Percentiles rank a stretch among this genome's conserved stretches.
phyloP scores from a whole-genome alignment of 2,329 filamentous ascomycete genomes.

The Colletotrichum caudatum region DNA sequence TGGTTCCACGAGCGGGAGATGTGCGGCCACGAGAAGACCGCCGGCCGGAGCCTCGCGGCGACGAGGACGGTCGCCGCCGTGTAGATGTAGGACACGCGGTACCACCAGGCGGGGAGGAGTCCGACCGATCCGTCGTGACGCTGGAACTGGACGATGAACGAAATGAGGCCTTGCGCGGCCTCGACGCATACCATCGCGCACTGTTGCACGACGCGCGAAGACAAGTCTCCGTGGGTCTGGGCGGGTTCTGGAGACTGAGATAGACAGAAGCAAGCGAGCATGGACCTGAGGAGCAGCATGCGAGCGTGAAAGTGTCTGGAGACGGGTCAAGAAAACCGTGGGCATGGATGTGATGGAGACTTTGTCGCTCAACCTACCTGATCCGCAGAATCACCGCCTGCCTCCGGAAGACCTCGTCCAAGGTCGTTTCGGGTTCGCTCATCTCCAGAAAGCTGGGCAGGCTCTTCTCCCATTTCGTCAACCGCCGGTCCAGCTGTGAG shows the following conservation, averaged over 20 bases:
- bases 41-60: constrained; percentile 51
- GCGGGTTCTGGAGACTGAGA: constrained; percentile 43
- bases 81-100: constrained; percentile 54
- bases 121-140: constrained; percentile 49
- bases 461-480: constrained; percentile 50
- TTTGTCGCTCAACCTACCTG: constrained; percentile 44
- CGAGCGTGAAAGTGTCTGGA: constrained; percentile 51
- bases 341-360: too few species aligned
- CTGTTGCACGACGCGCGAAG: constrained; percentile 49
- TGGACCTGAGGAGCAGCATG: constrained; percentile 50
- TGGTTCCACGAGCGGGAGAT: constrained; percentile 50
- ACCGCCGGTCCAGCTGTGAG: constrained; percentile 49
- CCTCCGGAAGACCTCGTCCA: constrained; percentile 47
- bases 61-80: constrained; percentile 53
- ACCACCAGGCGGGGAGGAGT: constrained; percentile 55
- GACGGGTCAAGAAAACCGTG: not conserved
- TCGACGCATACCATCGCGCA: constrained; percentile 52
- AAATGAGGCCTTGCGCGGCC: constrained; percentile 50
- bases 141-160: constrained; percentile 48
- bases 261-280: constrained; percentile 50
- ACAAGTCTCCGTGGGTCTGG: constrained; percentile 43
- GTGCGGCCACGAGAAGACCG: constrained; percentile 47
- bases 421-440: constrained; percentile 38
- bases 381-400: constrained; percentile 52
- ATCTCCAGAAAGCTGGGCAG: constrained; percentile 47